phyloP scores from a whole-genome alignment of 192 early-diverging fungal genomes.

The Rhizophagus clarus region DNA sequence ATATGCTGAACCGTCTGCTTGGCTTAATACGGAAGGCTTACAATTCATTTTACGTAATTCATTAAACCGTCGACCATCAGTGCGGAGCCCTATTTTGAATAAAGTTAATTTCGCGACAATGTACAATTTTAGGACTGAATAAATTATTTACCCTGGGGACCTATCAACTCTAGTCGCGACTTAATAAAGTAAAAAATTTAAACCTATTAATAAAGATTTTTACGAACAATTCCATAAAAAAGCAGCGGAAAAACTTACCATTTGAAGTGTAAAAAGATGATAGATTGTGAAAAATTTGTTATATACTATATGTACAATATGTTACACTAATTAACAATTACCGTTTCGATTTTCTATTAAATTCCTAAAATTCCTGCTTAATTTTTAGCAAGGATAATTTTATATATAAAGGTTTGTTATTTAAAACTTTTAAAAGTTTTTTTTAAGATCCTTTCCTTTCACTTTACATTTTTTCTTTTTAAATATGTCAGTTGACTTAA shows the following conservation, averaged over 20 bases:
- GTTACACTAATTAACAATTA: too few relatives aligned
- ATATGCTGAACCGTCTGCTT: slow-evolving; percentile 94
- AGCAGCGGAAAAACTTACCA: not conserved
- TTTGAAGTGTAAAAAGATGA: not conserved
- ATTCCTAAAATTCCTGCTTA: too few relatives aligned
- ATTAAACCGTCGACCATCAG: slow-evolving; percentile 87
- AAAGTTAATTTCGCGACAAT: not conserved
- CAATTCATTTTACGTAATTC: slow-evolving; percentile 86
- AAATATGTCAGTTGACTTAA: slow-evolving; percentile 22
- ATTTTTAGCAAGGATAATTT: too few relatives aligned
- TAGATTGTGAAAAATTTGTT: too few relatives aligned
- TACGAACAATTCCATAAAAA: not conserved
- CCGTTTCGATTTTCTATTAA: too few relatives aligned
- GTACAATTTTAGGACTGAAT: not conserved
- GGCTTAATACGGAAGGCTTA: slow-evolving; percentile 73
- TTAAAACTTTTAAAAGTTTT: too few relatives aligned
- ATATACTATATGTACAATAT: too few relatives aligned
- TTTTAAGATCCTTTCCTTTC: not conserved
- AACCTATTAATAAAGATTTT: not conserved
- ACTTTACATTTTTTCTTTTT: not conserved
- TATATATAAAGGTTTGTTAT: too few relatives aligned
- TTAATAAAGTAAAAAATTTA: not conserved
- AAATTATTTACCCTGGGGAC: not conserved
- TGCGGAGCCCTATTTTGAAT: slow-evolving; percentile 71
- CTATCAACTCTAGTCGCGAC: slow-evolving; percentile 17